Conservation (phyloP, 352 stramenopile genomes). For the Pythium guiyangense region DNA sequence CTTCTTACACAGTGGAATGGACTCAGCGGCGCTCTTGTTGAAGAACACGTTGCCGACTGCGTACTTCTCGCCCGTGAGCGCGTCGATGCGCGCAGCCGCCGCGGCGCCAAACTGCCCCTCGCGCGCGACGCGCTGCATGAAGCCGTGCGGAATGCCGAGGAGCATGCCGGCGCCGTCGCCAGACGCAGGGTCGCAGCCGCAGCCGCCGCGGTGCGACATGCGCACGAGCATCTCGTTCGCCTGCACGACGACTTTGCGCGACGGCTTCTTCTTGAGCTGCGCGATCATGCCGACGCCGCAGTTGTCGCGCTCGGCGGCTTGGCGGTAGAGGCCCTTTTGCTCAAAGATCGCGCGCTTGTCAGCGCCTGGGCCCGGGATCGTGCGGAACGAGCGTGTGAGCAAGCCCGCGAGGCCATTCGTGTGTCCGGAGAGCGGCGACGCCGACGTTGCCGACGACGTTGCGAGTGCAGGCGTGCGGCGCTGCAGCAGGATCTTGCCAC, state of each 20-base stretch:
- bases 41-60: constrained; percentile 92
- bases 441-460: constrained; percentile 5
- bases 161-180: constrained; percentile 93
- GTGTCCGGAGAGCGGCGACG: constrained; percentile 9
- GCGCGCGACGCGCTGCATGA: constrained; percentile 84
- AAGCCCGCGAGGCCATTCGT: constrained; percentile 9
- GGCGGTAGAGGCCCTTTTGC: constrained; percentile 51
- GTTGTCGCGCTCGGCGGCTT: constrained; percentile 53
- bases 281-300: constrained; percentile 96
- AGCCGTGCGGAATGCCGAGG: constrained; percentile 95
- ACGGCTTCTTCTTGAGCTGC: constrained; percentile 93
- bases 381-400: constrained; percentile 30
- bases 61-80: constrained; percentile 76
- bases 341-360: constrained; percentile 59
- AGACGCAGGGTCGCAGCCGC: constrained; percentile 93
- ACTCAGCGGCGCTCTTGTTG: constrained; percentile 55
- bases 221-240: constrained; percentile 97
- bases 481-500: constrained; percentile 8
- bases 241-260: constrained; percentile 88
- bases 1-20: constrained; percentile 85
- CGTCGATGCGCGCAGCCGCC: constrained; percentile 23
- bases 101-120: constrained; percentile 66
- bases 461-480: constrained; percentile 16
- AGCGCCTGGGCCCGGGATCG: constrained; percentile 30
- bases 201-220: constrained; percentile 94